Percentiles rank a stretch among this genome's conserved stretches.
Conservation (phyloP, 2,329 filamentous ascomycete species). For the Conoideocrella luteorostrata region DNA sequence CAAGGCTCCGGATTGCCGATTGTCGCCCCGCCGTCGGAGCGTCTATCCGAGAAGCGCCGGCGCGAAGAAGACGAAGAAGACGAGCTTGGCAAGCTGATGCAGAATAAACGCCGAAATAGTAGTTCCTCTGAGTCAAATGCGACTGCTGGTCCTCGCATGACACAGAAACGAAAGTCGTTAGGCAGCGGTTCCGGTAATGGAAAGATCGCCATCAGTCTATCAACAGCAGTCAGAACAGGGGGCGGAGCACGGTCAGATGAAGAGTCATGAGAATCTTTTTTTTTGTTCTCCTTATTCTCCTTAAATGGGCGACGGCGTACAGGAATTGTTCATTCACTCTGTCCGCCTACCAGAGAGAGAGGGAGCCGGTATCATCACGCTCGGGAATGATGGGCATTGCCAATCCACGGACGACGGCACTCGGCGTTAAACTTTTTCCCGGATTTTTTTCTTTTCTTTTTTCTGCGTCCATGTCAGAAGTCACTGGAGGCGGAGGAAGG, state of each 20-base stretch:
- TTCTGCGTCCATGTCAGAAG: too few relatives aligned
- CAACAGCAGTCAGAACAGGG: conserved; percentile 37
- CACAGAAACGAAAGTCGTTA: conserved; percentile 34
- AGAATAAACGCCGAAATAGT: conserved; percentile 56
- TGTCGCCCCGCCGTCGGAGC: conserved; percentile 59
- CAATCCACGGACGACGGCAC: background rate
- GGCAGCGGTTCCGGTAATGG: conserved; percentile 32
- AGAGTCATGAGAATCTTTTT: conserved; percentile 22
- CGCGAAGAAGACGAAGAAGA: conserved; percentile 89
- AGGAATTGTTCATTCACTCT: conserved; percentile 3
- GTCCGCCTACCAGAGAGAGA: background rate
- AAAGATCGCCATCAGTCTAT: conserved; percentile 55
- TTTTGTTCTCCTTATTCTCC: background rate
- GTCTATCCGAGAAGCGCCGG: conserved; percentile 80
- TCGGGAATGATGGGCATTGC: background rate
- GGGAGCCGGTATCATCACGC: background rate
- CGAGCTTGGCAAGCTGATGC: conserved; percentile 75
- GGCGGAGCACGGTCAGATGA: conserved; percentile 32
- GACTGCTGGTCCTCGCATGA: conserved; percentile 25
- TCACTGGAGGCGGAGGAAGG: too few relatives aligned
- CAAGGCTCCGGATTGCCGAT: conserved; percentile 12
- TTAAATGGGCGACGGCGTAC: conserved; percentile 17
- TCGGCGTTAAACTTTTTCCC: background rate
- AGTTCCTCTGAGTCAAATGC: conserved; percentile 40
- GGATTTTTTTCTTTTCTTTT: background rate